Evolutionary conservation across 352 stramenopile species (phyloP), one percentile per base, ranked within the genome.

Genomic region (Pythium rhizo-oryzae): DNA sequence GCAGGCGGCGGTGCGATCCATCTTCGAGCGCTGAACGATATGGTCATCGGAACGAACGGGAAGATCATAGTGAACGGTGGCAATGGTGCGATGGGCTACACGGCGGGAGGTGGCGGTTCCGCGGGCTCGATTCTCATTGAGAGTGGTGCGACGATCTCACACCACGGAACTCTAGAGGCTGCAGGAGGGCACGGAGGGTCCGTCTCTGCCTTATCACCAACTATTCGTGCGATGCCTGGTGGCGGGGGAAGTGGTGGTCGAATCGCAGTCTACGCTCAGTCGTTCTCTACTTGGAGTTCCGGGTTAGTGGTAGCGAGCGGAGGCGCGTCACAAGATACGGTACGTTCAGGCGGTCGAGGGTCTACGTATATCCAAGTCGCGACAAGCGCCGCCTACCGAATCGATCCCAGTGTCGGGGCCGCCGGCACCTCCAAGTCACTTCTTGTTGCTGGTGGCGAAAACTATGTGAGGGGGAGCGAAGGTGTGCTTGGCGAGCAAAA

Each of bases 1-100:
- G 89, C 83, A 64, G 97, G 96, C 21, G 96, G 94, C 21, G 97
- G 87, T n/a, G 76, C 71, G 2, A 80, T 92, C n/a, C 69, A 89
- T 39, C 73, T 99, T 8, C 82, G 91, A 6, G 95, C 96, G 2
- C 67, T 97, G 8, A 99, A 99, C 71, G 97, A 99, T 67, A 89
- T 99, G 19, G 71, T 96, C 6, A 78, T 99, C 8, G 94, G 93
- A 0, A 69, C 71, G 0, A 90, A 89, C 63, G 87, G 78, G 15
- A 75, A 75, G 19, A 77, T 99, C 43, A 79, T 71, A 21, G 92
- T 92, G 0, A 91, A 98, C 39, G 89, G 89, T 8, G 85, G 73
- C 0, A 59, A 71, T 11, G 89, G 88, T 8, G 72, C 76, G 18
- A 62, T 74, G 19, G 85, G 75, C 1, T 90, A 77, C 59, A 88